These are phyloP conservation scores for Aspergillus novoparasiticus DNA, from an alignment of 2,329 filamentous ascomycete species.

Conservation along the genomic window DNA sequence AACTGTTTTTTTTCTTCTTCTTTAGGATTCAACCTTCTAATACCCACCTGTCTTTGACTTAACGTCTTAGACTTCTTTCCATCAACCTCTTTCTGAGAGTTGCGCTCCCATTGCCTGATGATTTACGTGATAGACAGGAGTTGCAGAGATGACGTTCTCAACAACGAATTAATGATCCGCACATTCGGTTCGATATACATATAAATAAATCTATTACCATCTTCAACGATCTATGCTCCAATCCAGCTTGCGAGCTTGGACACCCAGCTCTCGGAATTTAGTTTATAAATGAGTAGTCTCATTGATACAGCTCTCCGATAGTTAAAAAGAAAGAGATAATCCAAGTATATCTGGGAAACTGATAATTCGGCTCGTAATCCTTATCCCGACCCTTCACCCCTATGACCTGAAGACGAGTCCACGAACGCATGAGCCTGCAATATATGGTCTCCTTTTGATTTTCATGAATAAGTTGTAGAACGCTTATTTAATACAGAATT, in stretches of 20 bases:
- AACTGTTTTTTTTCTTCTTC: slow-evolving; percentile 20
- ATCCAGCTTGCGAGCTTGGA: background rate
- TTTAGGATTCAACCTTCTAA: slow-evolving; percentile 48
- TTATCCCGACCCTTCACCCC: background rate
- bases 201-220: slow-evolving; percentile 17
- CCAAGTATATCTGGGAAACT: slow-evolving; percentile 9
- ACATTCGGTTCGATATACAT: slow-evolving; percentile 16
- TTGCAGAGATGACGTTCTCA: slow-evolving; percentile 35
- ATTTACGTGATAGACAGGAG: slow-evolving; percentile 19
- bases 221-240: background rate
- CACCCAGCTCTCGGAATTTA: background rate
- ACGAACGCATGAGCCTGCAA: background rate
- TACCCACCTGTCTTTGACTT: slow-evolving; percentile 35
- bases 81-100: slow-evolving; percentile 11
- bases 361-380: slow-evolving; percentile 2
- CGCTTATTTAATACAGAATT: background rate
- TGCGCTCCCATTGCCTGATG: slow-evolving; percentile 16
- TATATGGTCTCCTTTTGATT: background rate
- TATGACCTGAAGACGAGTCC: background rate
- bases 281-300: background rate
- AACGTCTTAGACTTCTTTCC: slow-evolving; percentile 30
- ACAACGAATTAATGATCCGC: slow-evolving; percentile 35
- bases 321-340: slow-evolving; percentile 16
- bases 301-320: slow-evolving; percentile 5
- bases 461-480: slow-evolving; percentile 1